phyloP scores from a whole-genome alignment of 1,139 yeast species.

The Sugiyamaella pinicola region DNA sequence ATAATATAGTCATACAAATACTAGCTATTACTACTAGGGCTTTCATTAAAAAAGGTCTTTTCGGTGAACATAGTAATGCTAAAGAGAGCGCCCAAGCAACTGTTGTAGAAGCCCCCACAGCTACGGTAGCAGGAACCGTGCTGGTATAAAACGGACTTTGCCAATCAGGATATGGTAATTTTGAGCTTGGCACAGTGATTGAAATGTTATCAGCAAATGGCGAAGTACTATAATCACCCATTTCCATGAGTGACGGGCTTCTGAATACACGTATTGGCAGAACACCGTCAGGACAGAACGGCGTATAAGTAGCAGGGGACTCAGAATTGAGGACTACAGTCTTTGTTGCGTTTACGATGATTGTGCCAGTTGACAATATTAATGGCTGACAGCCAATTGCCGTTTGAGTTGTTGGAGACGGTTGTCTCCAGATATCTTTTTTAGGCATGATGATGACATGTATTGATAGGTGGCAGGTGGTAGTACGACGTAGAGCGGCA shows the following conservation, averaged over 20 bases:
- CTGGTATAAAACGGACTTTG: constrained; percentile 35
- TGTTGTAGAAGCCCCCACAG: constrained; percentile 35
- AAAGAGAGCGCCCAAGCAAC: constrained; percentile 35
- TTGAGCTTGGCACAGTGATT: neutral
- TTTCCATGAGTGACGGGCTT: constrained; percentile 23
- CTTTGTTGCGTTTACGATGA: constrained; percentile 26
- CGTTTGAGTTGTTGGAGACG: constrained; percentile 22
- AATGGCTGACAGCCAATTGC: constrained; percentile 26
- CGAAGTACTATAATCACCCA: constrained; percentile 9
- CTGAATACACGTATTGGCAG: constrained; percentile 23
- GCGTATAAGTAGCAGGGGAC: constrained; percentile 26
- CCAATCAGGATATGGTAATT: constrained; percentile 22
- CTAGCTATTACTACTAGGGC: constrained; percentile 31
- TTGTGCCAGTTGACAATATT: constrained; percentile 24
- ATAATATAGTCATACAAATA: constrained; percentile 32
- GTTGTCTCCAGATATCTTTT: constrained; percentile 27
- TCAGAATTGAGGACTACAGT: constrained; percentile 22
- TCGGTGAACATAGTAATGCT: constrained; percentile 31
- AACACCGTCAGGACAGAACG: constrained; percentile 27
- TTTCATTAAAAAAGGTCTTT: constrained; percentile 35
- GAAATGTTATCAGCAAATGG: neutral
- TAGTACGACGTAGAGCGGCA: neutral
- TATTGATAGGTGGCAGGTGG: neutral
- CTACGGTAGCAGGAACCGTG: constrained; percentile 32
- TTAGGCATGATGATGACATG: constrained; percentile 4